These are phyloP conservation scores for Xylariaceae sp. DNA, from an alignment of 2,329 filamentous ascomycete species.

Conservation along the genomic window DNA sequence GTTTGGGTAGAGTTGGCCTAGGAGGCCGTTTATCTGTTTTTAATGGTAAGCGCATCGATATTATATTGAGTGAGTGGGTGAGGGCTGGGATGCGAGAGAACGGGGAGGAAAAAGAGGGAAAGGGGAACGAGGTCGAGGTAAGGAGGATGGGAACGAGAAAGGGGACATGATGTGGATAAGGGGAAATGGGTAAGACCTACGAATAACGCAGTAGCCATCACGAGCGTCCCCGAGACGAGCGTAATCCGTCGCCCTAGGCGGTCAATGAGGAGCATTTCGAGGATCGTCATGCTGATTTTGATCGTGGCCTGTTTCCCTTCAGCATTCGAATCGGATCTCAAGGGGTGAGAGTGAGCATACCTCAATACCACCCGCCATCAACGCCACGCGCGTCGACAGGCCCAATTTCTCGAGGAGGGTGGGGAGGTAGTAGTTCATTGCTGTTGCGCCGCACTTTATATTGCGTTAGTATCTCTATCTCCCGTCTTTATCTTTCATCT, in stretches of 20 bases:
- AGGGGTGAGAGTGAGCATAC: background rate
- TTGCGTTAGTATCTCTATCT: too few relatives aligned
- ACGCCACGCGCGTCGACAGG: slow-evolving; percentile 41
- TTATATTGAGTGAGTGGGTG: too few relatives aligned
- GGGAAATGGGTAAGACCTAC: too few relatives aligned
- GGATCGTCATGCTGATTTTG: slow-evolving; percentile 51
- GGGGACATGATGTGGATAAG: too few relatives aligned
- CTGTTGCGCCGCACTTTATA: slow-evolving; percentile 51
- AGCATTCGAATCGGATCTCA: background rate
- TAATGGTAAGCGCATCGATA: too few relatives aligned
- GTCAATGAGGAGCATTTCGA: slow-evolving; percentile 55
- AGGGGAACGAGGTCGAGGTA: too few relatives aligned
- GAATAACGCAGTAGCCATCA: slow-evolving; percentile 51
- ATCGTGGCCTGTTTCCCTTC: slow-evolving; percentile 39
- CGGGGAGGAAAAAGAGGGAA: too few relatives aligned
- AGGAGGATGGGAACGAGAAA: too few relatives aligned
- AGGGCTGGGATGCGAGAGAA: too few relatives aligned
- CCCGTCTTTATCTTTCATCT: too few relatives aligned
- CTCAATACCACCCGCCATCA: slow-evolving; percentile 52
- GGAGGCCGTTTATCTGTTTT: slow-evolving; percentile 48
- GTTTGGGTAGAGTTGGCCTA: slow-evolving; percentile 47
- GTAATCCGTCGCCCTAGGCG: slow-evolving; percentile 45
- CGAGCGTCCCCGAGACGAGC: slow-evolving; percentile 42
- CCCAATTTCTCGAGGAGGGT: slow-evolving; percentile 49
- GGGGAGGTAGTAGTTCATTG: slow-evolving; percentile 57